Percentiles rank a stretch among this genome's conserved stretches.
These are phyloP conservation scores for Globisporangium paroecandrum DNA, from an alignment of 352 stramenopile genomes.

Conservation along the genomic window DNA sequence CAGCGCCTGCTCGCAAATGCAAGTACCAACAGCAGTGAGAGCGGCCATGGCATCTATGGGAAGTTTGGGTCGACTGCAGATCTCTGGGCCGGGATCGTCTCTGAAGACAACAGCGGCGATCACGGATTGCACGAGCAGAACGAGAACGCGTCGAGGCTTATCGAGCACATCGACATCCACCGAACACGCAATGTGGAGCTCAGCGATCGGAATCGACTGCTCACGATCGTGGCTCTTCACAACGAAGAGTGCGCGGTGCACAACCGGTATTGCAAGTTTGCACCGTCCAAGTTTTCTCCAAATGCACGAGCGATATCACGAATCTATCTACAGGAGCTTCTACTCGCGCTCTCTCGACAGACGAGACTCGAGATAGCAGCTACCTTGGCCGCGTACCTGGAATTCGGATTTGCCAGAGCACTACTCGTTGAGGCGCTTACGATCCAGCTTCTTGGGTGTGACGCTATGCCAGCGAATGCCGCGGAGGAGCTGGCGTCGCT, in stretches of 20 bases:
- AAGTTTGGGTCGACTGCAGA: conserved; percentile 36
- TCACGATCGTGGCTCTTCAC: conserved; percentile 37
- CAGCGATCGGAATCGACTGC: conserved; percentile 38
- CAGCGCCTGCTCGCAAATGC: conserved; percentile 18
- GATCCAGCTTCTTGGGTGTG: conserved; percentile 36
- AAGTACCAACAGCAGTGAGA: not conserved
- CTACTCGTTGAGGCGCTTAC: conserved; percentile 46
- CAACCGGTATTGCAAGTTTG: conserved; percentile 46
- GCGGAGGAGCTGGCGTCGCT: conserved; percentile 37
- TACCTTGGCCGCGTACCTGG: conserved; percentile 34
- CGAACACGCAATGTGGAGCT: conserved; percentile 1
- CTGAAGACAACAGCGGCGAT: not conserved
- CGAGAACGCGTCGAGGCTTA: conserved; percentile 17
- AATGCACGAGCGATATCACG: conserved; percentile 35
- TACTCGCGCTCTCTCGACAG: conserved; percentile 27
- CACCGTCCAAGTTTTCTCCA: conserved; percentile 26
- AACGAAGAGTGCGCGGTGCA: conserved; percentile 43
- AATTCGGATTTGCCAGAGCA: conserved; percentile 35
- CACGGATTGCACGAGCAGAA: conserved; percentile 10
- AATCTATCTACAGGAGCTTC: conserved; percentile 24
- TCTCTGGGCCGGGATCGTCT: conserved; percentile 24
- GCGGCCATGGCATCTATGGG: not conserved
- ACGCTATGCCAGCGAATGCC: conserved; percentile 13
- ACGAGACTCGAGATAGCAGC: conserved; percentile 33
- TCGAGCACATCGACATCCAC: conserved; percentile 18